Base-by-base conservation (phyloP, 2,329 filamentous ascomycete genomes). In the Zymoseptoria crescenta region DNA sequence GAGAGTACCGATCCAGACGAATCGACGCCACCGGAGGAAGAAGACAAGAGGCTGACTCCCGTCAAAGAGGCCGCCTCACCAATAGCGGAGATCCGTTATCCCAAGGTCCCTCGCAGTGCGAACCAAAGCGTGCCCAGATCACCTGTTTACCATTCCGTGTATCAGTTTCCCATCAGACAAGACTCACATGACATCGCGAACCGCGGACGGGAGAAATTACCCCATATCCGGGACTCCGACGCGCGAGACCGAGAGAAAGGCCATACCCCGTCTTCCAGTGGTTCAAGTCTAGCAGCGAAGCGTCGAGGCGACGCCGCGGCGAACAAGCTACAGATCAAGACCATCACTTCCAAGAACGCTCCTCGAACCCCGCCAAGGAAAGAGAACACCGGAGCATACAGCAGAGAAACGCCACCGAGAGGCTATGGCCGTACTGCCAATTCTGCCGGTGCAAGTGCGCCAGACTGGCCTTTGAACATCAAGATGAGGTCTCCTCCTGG, bases 71-170 rank as follows among this genome's bases (percentile, higher is more conserved):
- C 35, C 2, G 57, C 59, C 7, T 75, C 74, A 1, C 76, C 77
- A 8, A 76, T 78, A n/a, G 73, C 74, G 20, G 69, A 69, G 0
- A 69, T 80, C 10, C 68, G 73, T 35, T 80, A 80, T 62, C 78
- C 78, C 6, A 79, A 80, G 63, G 70, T 80, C 1, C 78, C 78
- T 2, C 69, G 78, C 13, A 73, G 76, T 19, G 75, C 74, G 6
- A 79, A 78, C 54, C 77, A 80, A 61, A 66, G 74, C 2, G 74
- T 79, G 1, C 75, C 77, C 1, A 70, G 77, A 50, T 70, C 67
- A 20, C 67, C 70, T 20, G 58, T 52, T 13, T 52, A 51, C 8
- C 24, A 55, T 16, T 6, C 35, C 10, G 35, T 16, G 4, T 45
- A 45, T n/a, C 35, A 45, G 10, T 45, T 45, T 7, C 35, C 35